phyloP scores from a whole-genome alignment of 768 basidiomycete genomes.

The Termitomyces sp. region DNA sequence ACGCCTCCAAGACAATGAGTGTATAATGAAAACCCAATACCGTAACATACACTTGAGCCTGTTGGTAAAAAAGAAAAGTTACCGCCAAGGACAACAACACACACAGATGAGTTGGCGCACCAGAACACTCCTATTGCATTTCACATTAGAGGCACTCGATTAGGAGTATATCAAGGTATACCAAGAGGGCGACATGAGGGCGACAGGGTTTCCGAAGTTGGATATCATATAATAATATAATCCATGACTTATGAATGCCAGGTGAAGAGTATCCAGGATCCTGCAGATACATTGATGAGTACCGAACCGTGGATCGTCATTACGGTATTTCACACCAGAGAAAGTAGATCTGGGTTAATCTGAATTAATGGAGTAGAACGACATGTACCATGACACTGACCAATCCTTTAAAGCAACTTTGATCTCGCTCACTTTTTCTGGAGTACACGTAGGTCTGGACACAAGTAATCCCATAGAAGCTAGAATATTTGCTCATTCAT shows the following conservation, averaged over 20 bases:
- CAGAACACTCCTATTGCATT: conserved; percentile 4
- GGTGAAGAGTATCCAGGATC: conserved; percentile 13
- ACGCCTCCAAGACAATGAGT: neutral
- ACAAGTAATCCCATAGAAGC: conserved; percentile 20
- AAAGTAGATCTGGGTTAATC: conserved; percentile 5
- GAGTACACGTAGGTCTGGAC: conserved; percentile 12
- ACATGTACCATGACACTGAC: neutral
- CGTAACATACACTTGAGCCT: conserved; percentile 10
- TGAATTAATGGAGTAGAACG: neutral
- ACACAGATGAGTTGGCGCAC: neutral
- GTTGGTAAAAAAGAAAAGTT: neutral
- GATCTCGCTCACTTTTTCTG: conserved; percentile 3
- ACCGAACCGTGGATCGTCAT: neutral
- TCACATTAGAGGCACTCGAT: neutral
- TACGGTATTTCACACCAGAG: conserved; percentile 6
- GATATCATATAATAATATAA: conserved; percentile 12
- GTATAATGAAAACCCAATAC: neutral
- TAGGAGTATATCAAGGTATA: neutral
- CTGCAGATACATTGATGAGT: neutral
- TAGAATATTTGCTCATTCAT: conserved; percentile 11
- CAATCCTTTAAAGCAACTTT: conserved; percentile 3
- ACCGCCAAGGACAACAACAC: neutral
- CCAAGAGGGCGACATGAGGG: conserved; percentile 2
- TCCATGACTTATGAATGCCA: conserved; percentile 9
- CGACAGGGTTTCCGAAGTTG: conserved; percentile 9